Evolutionary conservation across 345 rosid genomes (phyloP).

Genomic region (Eucalyptus brandiana): DNA sequence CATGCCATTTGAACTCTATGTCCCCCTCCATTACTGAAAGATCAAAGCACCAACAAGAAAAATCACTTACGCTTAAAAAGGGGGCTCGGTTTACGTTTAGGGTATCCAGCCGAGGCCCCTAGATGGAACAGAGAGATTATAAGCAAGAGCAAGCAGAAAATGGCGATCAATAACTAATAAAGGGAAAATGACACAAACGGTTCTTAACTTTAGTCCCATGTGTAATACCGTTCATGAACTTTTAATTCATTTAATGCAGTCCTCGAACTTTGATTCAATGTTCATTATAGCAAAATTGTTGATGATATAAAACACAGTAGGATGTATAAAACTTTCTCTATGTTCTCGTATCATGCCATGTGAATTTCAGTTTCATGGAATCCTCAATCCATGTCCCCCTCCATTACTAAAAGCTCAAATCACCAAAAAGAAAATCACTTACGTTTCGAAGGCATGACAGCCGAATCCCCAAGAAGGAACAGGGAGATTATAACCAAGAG

Average conservation of each 20-base stretch:
- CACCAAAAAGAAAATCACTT: background rate
- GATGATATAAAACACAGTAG: rapidly evolving
- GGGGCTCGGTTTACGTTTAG: rapidly evolving
- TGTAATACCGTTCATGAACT: too few relatives aligned
- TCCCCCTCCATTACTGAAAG: background rate
- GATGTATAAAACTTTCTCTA: background rate
- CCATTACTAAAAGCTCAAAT: rapidly evolving
- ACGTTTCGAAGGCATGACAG: rapidly evolving
- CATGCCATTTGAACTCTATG: background rate
- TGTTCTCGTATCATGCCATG: background rate
- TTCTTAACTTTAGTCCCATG: too few relatives aligned
- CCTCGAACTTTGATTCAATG: rapidly evolving
- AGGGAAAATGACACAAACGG: rapidly evolving
- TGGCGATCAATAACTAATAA: background rate
- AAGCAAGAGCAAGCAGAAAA: background rate
- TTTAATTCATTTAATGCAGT: rapidly evolving
- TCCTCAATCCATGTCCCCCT: background rate
- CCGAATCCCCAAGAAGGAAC: background rate
- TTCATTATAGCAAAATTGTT: background rate
- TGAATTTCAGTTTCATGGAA: background rate
- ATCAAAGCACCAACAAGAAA: background rate
- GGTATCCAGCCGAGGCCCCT: rapidly evolving
- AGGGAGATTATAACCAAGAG: background rate
- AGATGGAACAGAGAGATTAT: background rate
- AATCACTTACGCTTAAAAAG: background rate